phyloP scores from a whole-genome alignment of 192 early-diverging fungal species.

The Coemansia sp. region DNA sequence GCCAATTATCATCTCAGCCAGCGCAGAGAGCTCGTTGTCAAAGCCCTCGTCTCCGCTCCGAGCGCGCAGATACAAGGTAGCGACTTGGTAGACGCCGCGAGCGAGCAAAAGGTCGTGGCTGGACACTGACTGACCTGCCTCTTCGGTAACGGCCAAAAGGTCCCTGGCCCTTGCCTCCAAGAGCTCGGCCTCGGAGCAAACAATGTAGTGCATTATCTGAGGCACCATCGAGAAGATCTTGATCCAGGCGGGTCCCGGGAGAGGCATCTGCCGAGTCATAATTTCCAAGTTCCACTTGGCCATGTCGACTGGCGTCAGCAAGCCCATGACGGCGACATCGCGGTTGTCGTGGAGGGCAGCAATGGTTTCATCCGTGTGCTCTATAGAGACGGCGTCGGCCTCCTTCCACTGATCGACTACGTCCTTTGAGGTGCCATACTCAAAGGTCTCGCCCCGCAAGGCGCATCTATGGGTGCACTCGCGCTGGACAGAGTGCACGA shows the following conservation, averaged over 20 bases:
- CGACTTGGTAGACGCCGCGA: slow-evolving; percentile 22
- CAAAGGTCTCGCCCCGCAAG: slow-evolving; percentile 62
- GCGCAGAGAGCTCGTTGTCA: slow-evolving; percentile 17
- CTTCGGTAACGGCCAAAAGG: slow-evolving; percentile 7
- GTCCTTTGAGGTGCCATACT: slow-evolving; percentile 51
- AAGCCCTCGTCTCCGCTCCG: slow-evolving; percentile 5
- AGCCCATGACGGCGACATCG: slow-evolving; percentile 63
- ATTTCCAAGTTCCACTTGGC: slow-evolving; percentile 36
- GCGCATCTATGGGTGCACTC: slow-evolving; percentile 65
- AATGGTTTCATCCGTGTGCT: slow-evolving; percentile 55
- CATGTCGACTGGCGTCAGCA: slow-evolving; percentile 28
- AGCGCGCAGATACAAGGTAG: slow-evolving; percentile 18
- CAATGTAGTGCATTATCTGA: slow-evolving; percentile 45
- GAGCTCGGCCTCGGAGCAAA: slow-evolving; percentile 13
- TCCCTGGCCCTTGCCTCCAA: slow-evolving; percentile 12
- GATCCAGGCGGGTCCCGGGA: slow-evolving; percentile 28
- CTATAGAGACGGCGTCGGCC: slow-evolving; percentile 56
- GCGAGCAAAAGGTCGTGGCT: slow-evolving; percentile 20
- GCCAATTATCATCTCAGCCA: slow-evolving; percentile 13
- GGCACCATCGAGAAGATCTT: slow-evolving; percentile 31
- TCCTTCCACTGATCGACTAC: slow-evolving; percentile 58
- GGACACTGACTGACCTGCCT: slow-evolving; percentile 12
- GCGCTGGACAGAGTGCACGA: slow-evolving; percentile 74
- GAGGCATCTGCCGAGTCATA: slow-evolving; percentile 34
- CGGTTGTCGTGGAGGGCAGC: slow-evolving; percentile 62